Evolutionary conservation across 768 basidiomycete species (phyloP), one percentile per base, ranked within the genome.

Genomic region (Suillus discolor): DNA sequence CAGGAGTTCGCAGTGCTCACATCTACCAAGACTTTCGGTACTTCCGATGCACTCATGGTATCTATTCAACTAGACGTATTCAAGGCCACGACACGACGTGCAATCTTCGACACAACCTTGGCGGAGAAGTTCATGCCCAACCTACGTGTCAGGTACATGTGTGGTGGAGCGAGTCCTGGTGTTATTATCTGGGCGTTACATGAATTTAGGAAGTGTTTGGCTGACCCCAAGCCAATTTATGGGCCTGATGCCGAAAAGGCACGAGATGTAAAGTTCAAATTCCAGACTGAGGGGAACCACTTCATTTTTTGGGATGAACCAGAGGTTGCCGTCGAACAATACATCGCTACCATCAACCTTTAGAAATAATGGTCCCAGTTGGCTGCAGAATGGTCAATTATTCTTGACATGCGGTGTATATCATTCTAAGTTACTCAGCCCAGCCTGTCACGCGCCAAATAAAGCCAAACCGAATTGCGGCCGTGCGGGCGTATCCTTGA

Each of bases 21-120:
- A 4, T 62, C 55, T 25, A 6, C 62, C 7, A 55, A 63, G 15
- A 44, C 41, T 53, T 68, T 62, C 34, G 31, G 20, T 20, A 8
- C 31, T 38, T 60, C 55, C 44, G 67, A 68, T 9, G 9, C 51
- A 23, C 34, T 23, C 13, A 31, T 42, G 4, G 0, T 59, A 11
- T 13, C 13, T 39, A 57, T 65, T 3, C 36, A 25, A 23, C 36
- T 4, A 23, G 64, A 62, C 31, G 54, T 60, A 16, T 16, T 62
- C n/a, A 47, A 41, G 28, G 15, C 31, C 6, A 16, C n/a, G 25
- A 60, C 54, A 12, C 53, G 54, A 54, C 65, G 61, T 41, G 65
- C 67, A 23, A 36, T 68, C n/a, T 66, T 68, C 36, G 42, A 66
- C n/a, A 11, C 36, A 2, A 28, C 28, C n/a, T 45, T 66, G 47